Evolutionary conservation across 306 rosid species (phyloP), one percentile per base, ranked within the genome.

Genomic region (Abrus pulchellus): DNA sequence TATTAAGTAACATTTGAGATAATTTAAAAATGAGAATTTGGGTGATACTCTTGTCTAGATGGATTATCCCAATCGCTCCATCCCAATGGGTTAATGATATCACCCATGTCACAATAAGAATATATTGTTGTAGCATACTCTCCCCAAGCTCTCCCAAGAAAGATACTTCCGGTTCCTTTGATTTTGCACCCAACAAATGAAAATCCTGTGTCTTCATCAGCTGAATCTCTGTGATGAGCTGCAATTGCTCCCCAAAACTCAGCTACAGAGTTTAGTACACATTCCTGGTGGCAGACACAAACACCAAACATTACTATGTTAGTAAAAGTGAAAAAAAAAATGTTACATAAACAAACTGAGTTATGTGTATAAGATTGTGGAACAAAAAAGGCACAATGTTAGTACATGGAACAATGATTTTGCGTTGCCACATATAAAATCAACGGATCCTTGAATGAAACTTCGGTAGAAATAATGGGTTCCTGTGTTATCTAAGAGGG

Each of bases 141-240:
- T 10, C 97, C 97, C 94, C 94, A 93, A 40, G 97, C 90, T 81
- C 97, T 82, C 54, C 94, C 97, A 85, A 93, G 83, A 59, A 69
- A 47, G 38, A 86, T 43, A 11, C 76, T 65, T 6, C 97, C 97
- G 0, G 63, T 72, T 77, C 97, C 97, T 7, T n/a, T 78, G 38
- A 93, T 83, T 20, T 47, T 76, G 82, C 97, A 90, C 29, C 76
- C 67, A 2, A 83, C 90, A 38, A 93, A 93, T 6, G 94, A 87
- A 77, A 88, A 94, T 1, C 97, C 94, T 1, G 97, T 62, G 57
- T 88, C 86, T 43, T 92, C 90, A 5, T 80, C 6, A 0, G 85
- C 78, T 28, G 79, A 82, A 11, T 82, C 82, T 56, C 97, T 87
- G 68, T 89, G 93, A 76, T 94, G 97, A 13, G 98, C 97, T 62